A percentile compares a stretch with the other conserved stretches of the same genome.
Conservation (phyloP, 805 yeast genomes). For the Candida schatavii region DNA sequence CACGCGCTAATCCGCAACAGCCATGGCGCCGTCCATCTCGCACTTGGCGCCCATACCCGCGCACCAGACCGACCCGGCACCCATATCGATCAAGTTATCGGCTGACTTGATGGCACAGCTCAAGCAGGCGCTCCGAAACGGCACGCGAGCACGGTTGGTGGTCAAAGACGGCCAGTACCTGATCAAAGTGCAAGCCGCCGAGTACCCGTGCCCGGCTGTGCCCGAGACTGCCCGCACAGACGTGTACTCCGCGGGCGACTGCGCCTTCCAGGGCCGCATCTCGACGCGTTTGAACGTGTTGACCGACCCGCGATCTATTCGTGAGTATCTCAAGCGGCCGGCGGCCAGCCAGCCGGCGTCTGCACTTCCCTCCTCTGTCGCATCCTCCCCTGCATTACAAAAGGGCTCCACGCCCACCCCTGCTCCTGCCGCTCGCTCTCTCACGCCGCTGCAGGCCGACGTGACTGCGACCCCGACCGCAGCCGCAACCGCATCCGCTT, state of each 20-base stretch:
- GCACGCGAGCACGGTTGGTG: constrained; percentile 27
- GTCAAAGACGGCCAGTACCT: constrained; percentile 30
- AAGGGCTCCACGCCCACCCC: neutral
- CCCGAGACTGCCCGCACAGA: constrained; percentile 37
- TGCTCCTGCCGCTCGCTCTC: neutral
- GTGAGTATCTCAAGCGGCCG: neutral
- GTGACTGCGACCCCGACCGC: neutral
- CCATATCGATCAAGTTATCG: constrained; percentile 28
- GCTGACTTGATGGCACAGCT: constrained; percentile 26
- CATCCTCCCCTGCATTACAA: neutral
- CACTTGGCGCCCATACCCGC: neutral
- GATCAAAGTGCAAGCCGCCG: neutral
- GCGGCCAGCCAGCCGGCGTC: neutral
- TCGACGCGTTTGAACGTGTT: constrained; percentile 25
- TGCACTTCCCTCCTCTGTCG: neutral
- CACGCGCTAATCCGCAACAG: no score
- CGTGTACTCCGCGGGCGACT: constrained; percentile 18
- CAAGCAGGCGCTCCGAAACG: constrained; percentile 13
- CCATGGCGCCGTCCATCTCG: neutral
- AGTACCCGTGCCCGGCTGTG: constrained; percentile 30
- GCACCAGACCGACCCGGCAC: constrained; percentile 6
- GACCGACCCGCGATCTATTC: constrained; percentile 1
- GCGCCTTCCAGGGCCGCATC: constrained; percentile 24
- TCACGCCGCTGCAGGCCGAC: neutral
- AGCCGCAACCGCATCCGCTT: neutral